These are phyloP conservation scores for Glarea lozoyensis DNA, from an alignment of 495 filamentous ascomycete genomes.

Conservation along the genomic window DNA sequence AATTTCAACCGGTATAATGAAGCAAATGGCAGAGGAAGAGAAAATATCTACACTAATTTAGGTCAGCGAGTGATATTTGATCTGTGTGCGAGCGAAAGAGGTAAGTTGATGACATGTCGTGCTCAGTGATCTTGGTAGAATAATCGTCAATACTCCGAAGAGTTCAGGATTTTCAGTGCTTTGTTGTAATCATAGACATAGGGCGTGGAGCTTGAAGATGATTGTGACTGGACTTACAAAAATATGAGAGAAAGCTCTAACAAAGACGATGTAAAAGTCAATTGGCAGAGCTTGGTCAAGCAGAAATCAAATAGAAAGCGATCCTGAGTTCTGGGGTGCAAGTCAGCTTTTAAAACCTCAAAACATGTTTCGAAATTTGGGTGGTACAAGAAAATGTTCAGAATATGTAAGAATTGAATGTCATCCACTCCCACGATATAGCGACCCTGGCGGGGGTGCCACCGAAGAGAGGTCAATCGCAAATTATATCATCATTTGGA, in stretches of 20 bases:
- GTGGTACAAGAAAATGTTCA: slow-evolving; percentile 42
- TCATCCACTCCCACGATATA: slow-evolving; percentile 66
- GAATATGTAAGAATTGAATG: slow-evolving; percentile 98
- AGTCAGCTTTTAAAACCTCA: too few species aligned
- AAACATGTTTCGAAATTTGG: slow-evolving; percentile 3
- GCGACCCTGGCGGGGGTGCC: slow-evolving; percentile 81
- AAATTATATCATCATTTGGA: slow-evolving; percentile 92
- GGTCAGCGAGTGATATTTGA: neutral
- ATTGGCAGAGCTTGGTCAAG: too few species aligned
- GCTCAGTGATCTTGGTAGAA: slow-evolving; percentile 84
- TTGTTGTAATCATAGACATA: slow-evolving; percentile 72
- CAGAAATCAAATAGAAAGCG: too few species aligned
- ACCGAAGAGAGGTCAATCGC: slow-evolving; percentile 80
- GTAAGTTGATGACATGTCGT: neutral
- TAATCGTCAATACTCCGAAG: slow-evolving; percentile 50
- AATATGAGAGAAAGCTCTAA: neutral
- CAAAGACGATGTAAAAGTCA: too few species aligned
- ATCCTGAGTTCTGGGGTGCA: too few species aligned
- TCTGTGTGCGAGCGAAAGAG: neutral
- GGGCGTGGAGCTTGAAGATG: slow-evolving; percentile 1
- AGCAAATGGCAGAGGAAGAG: too few species aligned
- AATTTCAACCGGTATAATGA: too few species aligned
- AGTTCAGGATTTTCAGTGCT: slow-evolving; percentile 79
- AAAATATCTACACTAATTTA: too few species aligned
- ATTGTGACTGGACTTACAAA: neutral